These are phyloP conservation scores for Macrocybe sp. DNA, from an alignment of 1,284 basidiomycete species.

Conservation along the genomic window DNA sequence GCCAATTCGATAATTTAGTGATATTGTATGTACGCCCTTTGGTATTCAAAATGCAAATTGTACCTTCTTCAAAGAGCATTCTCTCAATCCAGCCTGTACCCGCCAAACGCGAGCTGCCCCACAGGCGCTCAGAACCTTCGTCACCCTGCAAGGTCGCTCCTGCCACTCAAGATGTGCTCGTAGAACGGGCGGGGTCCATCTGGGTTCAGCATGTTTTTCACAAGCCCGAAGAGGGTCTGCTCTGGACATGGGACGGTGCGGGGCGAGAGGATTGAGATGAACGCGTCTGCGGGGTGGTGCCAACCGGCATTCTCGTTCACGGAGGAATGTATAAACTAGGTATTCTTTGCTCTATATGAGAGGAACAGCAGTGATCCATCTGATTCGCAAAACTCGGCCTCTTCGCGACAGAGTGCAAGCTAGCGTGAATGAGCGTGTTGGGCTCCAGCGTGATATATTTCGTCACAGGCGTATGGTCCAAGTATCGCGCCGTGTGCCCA, in stretches of 20 bases:
- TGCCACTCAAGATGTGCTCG: slow-evolving; percentile 57
- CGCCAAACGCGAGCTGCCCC: slow-evolving; percentile 53
- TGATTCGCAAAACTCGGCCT: slow-evolving; percentile 49
- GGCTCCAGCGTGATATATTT: slow-evolving; percentile 69
- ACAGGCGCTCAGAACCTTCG: slow-evolving; percentile 65
- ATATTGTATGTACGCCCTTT: too few relatives aligned
- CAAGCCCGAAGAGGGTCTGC: slow-evolving; percentile 36
- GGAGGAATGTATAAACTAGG: slow-evolving; percentile 36
- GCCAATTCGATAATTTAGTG: too few relatives aligned
- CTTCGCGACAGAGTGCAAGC: slow-evolving; percentile 44
- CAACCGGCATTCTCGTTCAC: slow-evolving; percentile 21
- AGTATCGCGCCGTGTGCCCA: slow-evolving; percentile 57
- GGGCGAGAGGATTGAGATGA: slow-evolving; percentile 54
- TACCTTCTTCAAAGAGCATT: slow-evolving; percentile 20
- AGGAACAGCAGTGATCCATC: slow-evolving; percentile 39
- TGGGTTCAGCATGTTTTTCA: slow-evolving; percentile 44
- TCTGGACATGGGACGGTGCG: slow-evolving; percentile 55
- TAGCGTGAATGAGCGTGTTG: slow-evolving; percentile 54
- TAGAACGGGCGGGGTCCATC: slow-evolving; percentile 57
- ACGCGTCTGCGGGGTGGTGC: slow-evolving; percentile 43
- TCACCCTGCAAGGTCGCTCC: slow-evolving; percentile 55
- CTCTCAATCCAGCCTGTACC: slow-evolving; percentile 52
- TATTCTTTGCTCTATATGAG: slow-evolving; percentile 54
- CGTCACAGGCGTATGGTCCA: slow-evolving; percentile 48
- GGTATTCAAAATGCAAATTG: too few relatives aligned